Evolutionary conservation across 495 filamentous ascomycete species (phyloP), one percentile per base, ranked within the genome.

Genomic region (Friedmanniomyces endolithicus): DNA sequence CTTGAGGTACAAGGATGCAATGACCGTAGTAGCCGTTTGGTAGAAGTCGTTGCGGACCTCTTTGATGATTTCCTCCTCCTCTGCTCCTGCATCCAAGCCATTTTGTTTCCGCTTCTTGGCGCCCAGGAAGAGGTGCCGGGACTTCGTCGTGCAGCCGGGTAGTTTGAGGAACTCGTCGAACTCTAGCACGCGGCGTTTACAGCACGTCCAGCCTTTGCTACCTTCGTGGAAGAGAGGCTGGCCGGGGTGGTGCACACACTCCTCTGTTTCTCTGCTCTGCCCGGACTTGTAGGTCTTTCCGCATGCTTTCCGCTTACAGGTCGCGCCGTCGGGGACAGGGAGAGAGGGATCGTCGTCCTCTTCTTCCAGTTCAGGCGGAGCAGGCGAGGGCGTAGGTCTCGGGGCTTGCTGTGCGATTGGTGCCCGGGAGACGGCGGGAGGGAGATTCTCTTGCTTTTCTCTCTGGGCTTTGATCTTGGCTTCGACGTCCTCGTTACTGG

Each of bases 161-260:
- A 98, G 89, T 70, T 85, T 89, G 83, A 98, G 80, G 68, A 98
- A 98, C 70, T 97, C 83, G 67, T 98, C 92, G 64, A 98, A 98
- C 65, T 98, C 92, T 23, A 98, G 74, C 48, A 98, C 92, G 19
- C 87, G 79, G 62, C 86, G 74, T 78, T 97, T 97, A 73, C 92
- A 98, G 75, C 92, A 98, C 24, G 80, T 87, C 77, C 90, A 98
- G 9, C 92, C 92, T 73, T 98, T 98, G 68, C 83, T 90, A 22
- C 90, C 92, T 73, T 98, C 92, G 68, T 98, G 92, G 71, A 98
- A 98, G 58, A 97, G 79, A 24, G 90, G 86, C 7, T 72, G 76
- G 24, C 90, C 90, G 6, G 90, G 87, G 70, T 96, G 90, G 63
- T 89, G 83, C 19, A 85, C 74, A 63, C 90, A 96, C 51, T 78